Conservation (phyloP, 768 basidiomycete genomes). For the Floccularia luteovirens region DNA sequence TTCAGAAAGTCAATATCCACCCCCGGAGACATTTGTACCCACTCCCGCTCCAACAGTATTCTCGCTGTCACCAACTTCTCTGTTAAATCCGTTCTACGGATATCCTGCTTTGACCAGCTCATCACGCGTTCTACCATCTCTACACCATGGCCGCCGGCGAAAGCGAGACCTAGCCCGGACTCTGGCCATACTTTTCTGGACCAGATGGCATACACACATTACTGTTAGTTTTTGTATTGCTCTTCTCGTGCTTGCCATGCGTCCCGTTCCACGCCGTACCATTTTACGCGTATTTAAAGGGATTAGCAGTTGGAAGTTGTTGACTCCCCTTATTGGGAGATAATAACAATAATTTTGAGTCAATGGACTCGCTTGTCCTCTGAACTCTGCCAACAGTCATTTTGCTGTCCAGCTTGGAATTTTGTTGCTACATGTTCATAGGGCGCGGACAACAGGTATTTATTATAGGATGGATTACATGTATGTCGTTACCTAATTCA, state of each 20-base stretch:
- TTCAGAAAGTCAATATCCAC: slow-evolving; percentile 6
- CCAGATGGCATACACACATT: slow-evolving; percentile 47
- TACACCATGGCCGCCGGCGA: slow-evolving; percentile 57
- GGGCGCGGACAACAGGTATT: too few species aligned
- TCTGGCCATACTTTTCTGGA: slow-evolving; percentile 57
- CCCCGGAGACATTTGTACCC: slow-evolving; percentile 2
- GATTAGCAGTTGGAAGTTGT: not conserved
- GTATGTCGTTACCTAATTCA: too few species aligned
- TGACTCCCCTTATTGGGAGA: too few species aligned
- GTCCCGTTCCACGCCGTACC: slow-evolving; percentile 13
- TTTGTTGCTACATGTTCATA: too few species aligned
- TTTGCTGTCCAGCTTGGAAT: too few species aligned
- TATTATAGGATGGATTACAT: too few species aligned
- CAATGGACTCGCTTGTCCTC: too few species aligned
- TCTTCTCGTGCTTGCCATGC: slow-evolving; percentile 18
- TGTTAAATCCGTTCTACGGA: slow-evolving; percentile 68
- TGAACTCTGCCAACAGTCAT: too few species aligned
- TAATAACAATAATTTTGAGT: too few species aligned
- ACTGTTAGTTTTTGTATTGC: slow-evolving; percentile 23
- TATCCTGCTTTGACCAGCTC: slow-evolving; percentile 42
- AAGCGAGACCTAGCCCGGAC: slow-evolving; percentile 64
- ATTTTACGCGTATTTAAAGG: slow-evolving; percentile 13
- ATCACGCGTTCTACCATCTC: slow-evolving; percentile 25
- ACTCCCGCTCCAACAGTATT: slow-evolving; percentile 12
- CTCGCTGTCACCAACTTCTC: slow-evolving; percentile 47